Evolutionary conservation across 140 eudicot species (phyloP), one percentile per base, ranked within the genome.

Genomic region (Senecio squalidus): DNA sequence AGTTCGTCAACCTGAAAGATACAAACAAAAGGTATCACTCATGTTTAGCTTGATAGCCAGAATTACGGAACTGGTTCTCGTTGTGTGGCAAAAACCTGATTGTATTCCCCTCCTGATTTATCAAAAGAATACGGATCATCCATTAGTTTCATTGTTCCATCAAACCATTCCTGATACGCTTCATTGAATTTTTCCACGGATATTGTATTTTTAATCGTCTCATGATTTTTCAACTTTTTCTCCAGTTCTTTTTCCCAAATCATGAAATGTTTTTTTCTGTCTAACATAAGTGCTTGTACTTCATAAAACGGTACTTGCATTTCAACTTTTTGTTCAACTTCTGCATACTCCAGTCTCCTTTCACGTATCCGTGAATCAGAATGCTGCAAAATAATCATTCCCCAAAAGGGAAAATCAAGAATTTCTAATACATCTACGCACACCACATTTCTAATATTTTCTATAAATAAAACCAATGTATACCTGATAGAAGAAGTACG

Each of bases 111-210:
- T 9, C 14, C 11, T 52, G 58, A 51, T 3, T 51, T 9, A 1
- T 51, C 58, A 1, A 26, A 49, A n/a, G n/a, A 26, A 51, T 26
- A 51, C 2, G 58, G 58, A 52, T 52, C 33, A 52, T 52, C 58
- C 58, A 52, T 52, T n/a, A n/a, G 6, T 5, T n/a, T 5, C 14
- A 5, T 52, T 6, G 39, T 52, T 11, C 21, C 11, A 25, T n/a
- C 58, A 25, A 52, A 21, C 58, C 58, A 52, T 4, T 21, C n/a
- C 24, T 49, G 16, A 49, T 22, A 24, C 31, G 1, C 13, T 14
- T 0, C 22, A 52, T 52, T 0, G 18, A 51, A 51, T 10, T 26
- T 28, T 1, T 51, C 36, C 11, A 4, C n/a, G 13, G 21, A 20
- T 9, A 27, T 23, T 3, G n/a, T 0, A 26, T 6, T n/a, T 13